Evolutionary conservation across 306 rosid species (phyloP).

Genomic region (Hippophae rhamnoides): DNA sequence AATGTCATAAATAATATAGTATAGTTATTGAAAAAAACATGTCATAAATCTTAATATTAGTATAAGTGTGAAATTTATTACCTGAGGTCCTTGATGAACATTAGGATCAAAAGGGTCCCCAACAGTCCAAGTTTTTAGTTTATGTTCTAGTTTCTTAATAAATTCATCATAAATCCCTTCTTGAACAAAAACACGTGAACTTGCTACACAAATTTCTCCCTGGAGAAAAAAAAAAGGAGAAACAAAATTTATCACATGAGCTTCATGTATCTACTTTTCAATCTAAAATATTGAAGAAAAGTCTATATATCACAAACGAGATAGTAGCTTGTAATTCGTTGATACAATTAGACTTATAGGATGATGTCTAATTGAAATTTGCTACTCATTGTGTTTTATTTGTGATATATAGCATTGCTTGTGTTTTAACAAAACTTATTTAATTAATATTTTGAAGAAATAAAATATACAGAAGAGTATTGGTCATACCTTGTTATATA

Average conservation of each 20-base stretch:
- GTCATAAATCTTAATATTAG: not conserved
- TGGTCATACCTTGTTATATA: slow-evolving; percentile 52
- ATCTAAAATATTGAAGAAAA: no score
- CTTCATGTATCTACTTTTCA: no score
- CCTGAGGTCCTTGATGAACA: slow-evolving; percentile 78
- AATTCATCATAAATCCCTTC: slow-evolving; percentile 77
- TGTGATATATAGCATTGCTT: no score
- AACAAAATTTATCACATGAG: no score
- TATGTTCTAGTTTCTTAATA: slow-evolving; percentile 47
- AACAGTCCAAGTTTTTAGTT: slow-evolving; percentile 58
- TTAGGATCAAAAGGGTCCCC: slow-evolving; percentile 91
- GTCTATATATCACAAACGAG: no score
- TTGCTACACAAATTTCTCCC: slow-evolving; percentile 83
- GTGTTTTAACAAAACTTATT: no score
- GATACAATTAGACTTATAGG: no score
- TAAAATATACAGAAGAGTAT: not conserved
- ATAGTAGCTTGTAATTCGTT: no score
- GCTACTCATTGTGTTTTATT: no score
- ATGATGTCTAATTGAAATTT: no score
- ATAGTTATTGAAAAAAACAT: no score
- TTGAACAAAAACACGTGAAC: slow-evolving; percentile 76
- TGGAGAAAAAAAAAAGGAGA: slow-evolving; percentile 7
- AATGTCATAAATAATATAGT: no score
- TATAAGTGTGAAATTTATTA: not conserved
- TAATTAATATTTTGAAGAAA: not conserved